Base-by-base conservation (phyloP, 306 rosid genomes). In the Lathyrus tuberosus region DNA sequence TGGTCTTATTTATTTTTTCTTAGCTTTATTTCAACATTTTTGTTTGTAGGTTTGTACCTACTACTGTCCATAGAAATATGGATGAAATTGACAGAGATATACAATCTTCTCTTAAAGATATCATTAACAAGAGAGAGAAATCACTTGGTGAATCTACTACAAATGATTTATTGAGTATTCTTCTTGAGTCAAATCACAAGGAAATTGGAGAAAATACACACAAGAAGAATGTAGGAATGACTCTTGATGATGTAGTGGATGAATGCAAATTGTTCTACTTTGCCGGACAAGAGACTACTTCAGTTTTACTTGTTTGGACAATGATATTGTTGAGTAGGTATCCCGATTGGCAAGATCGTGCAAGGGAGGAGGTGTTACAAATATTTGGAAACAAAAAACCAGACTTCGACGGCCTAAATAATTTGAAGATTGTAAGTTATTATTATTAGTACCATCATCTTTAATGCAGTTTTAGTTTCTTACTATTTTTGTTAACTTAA, bases 201-300 rank as follows among this genome's bases (percentile, higher is more conserved):
- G 85, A 85, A 70, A 83, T 85, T 31, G 15, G 37, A 49, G 71
- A 85, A 30, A 63, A 68, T 9, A 76, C 78, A 58, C 62, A 73
- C 51, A 57, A 38, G 0, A 83, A 69, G 67, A 71, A 77, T 17
- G 49, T 48, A 22, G 88, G 88, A 33, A 68, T 87, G 84, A 85
- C 48, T 30, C 67, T 76, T 17, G 58, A 83, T 8, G 89, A 87
- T 2, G 80, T 87, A 5, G 65, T 84, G 0, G 80, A 68, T 3
- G 89, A 87, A 58, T 87, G 87, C 78, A 82, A 84, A 47, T 15
- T 79, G 44, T 82, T 85, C 65, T 85, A 85, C 81, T 38, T 31
- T 31, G 35, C 35, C 0, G 35, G 35, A 31, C 35, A 87, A 44
- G 92, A 84, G 46, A 85, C 93, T 10, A 87, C 89, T 10, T 77